Base-by-base conservation (phyloP, 805 yeast genomes). In the Yamadazyma insecticola region DNA sequence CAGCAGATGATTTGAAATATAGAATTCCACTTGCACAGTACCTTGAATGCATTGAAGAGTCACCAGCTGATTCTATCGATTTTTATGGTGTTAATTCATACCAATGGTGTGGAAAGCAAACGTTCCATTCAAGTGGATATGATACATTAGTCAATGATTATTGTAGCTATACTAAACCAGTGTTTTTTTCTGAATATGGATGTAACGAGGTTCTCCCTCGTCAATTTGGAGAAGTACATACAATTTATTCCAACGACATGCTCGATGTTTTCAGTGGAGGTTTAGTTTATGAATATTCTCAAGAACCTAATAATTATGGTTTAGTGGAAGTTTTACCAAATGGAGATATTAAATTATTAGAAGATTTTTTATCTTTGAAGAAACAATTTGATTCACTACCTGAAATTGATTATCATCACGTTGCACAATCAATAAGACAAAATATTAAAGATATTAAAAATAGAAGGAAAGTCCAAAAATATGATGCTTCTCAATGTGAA, bases 21-120 rank as follows among this genome's bases (percentile, higher is more conserved):
- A 68, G 97, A 47, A 72, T 74, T 6, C 72, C 96, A 0, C 67
- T 89, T 28, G 81, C 96, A 1, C 71, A 76, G 35, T 90, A 84
- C 51, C 68, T 90, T 34, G 90, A 81, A 46, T 89, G 97, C 48
- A 72, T 77, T 15, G 77, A 74, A 13, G 67, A 67, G 2, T 56
- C 59, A 11, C 58, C 70, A 0, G 42, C 51, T 3, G 81, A 78
- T 30, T 57, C 78, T 2, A 78, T 81, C 12, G 97, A 90, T 51
- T 82, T 82, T 45, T 82, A 81, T 51, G 92, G 90, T 3, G 84
- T 82, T 35, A 82, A 82, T 50, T 76, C 88, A 2, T 82, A 82
- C 53, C 89, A 82, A 50, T 82, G 90, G 79, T 82, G 92, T 57
- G 97, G 97, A 2, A 73, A 76, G 28, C 96, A 87, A 54, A 82